A percentile compares a stretch with the other conserved stretches of the same genome.
These are phyloP conservation scores for Erodium chrysanthum DNA, from an alignment of 441 rosid genomes.

Conservation along the genomic window DNA sequence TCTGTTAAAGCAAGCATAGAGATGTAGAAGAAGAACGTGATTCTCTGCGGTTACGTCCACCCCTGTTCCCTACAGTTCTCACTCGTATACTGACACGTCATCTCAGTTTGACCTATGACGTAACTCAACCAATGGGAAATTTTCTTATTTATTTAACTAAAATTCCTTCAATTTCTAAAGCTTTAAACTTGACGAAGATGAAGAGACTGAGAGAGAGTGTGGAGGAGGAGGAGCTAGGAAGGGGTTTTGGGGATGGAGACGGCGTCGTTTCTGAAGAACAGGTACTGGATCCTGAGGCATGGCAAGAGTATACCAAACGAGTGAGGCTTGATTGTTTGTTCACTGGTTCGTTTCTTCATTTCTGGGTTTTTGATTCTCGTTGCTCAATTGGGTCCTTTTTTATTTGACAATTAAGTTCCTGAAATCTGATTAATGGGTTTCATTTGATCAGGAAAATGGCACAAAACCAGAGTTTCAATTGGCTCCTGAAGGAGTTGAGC, in stretches of 20 bases:
- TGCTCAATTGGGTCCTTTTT: no score
- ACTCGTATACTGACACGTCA: background rate
- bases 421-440: conserved; percentile 6
- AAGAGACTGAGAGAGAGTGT: background rate
- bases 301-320: conserved; percentile 93
- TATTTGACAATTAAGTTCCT: background rate
- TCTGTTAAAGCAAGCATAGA: background rate
- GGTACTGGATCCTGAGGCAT: conserved; percentile 74
- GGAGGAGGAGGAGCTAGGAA: conserved; percentile 8
- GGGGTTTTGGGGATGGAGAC: conserved; percentile 24
- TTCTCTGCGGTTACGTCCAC: background rate
- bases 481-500: conserved; percentile 58
- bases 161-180: background rate
- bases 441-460: conserved; percentile 60
- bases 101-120: background rate
- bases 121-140: background rate
- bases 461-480: conserved; percentile 46
- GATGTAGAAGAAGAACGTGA: background rate
- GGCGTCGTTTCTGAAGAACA: conserved; percentile 37
- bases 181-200: background rate
- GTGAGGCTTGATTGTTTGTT: conserved; percentile 68
- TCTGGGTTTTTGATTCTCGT: background rate
- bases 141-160: background rate
- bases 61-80: background rate
- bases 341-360: conserved; percentile 36